These are phyloP conservation scores for Haberlea rhodopensis DNA, from an alignment of 257 asterid genomes.

Conservation along the genomic window DNA sequence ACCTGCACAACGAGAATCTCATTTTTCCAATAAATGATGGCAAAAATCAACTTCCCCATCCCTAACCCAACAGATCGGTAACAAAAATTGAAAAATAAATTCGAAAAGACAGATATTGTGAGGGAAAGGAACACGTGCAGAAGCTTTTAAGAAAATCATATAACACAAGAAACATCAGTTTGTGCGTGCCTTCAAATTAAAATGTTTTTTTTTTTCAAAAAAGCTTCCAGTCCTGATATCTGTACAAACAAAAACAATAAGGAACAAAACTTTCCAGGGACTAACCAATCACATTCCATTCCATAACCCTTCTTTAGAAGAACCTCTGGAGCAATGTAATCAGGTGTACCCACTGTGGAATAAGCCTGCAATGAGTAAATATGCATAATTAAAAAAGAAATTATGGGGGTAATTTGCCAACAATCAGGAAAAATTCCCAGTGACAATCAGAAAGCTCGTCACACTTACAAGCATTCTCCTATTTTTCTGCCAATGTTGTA, in stretches of 20 bases:
- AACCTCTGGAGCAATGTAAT: slow-evolving; percentile 97
- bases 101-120: background rate
- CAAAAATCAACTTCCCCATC: slow-evolving; percentile 17
- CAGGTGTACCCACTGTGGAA: slow-evolving; percentile 98
- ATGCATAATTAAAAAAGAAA: slow-evolving; percentile 19
- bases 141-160: too few relatives aligned
- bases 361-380: slow-evolving; percentile 67
- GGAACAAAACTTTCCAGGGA: background rate
- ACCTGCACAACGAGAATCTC: slow-evolving; percentile 54
- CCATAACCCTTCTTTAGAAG: slow-evolving; percentile 95
- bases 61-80: slow-evolving; percentile 6
- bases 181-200: too few relatives aligned
- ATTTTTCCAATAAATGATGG: slow-evolving; percentile 21
- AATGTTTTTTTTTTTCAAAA: too few relatives aligned
- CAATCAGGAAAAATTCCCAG: slow-evolving; percentile 23
- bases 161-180: too few relatives aligned
- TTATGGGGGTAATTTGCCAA: slow-evolving; percentile 15
- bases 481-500: slow-evolving; percentile 98
- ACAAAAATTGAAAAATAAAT: background rate
- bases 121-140: background rate
- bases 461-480: slow-evolving; percentile 88
- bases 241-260: background rate
- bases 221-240: background rate
- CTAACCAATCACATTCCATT: slow-evolving; percentile 99
- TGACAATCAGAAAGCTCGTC: slow-evolving; percentile 9